Evolutionary conservation across 2,329 filamentous ascomycete genomes (phyloP).

Genomic region (Sporothrix phasma): DNA sequence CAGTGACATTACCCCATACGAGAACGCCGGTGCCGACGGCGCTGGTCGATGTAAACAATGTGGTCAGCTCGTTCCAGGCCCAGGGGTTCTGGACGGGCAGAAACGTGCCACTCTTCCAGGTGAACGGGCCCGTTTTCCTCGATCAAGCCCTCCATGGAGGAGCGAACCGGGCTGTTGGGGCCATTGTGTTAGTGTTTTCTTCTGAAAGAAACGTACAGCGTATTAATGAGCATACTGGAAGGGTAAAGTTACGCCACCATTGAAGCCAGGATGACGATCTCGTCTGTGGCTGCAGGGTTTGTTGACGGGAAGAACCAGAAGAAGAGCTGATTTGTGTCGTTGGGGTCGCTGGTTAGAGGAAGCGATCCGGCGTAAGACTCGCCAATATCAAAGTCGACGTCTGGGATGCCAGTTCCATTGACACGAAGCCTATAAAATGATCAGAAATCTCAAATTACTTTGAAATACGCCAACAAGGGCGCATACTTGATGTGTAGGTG

Average conservation of each 20-base stretch:
- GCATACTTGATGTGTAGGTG: conserved; percentile 18
- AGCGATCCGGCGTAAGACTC: conserved; percentile 56
- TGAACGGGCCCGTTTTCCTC: conserved; percentile 69
- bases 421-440: conserved; percentile 44
- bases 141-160: conserved; percentile 57
- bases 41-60: conserved; percentile 66
- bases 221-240: neutral
- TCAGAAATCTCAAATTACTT: neutral
- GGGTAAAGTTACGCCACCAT: conserved; percentile 36
- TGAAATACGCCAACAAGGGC: neutral
- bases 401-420: conserved; percentile 54
- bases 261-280: conserved; percentile 55
- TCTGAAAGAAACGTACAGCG: neutral
- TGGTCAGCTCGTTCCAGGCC: conserved; percentile 71
- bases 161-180: conserved; percentile 40
- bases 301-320: conserved; percentile 59
- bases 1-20: conserved; percentile 52
- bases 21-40: conserved; percentile 59
- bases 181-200: neutral
- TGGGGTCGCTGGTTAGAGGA: conserved; percentile 41
- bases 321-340: conserved; percentile 42
- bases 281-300: conserved; percentile 40
- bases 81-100: conserved; percentile 56
- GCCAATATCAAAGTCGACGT: conserved; percentile 58
- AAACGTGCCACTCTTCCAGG: conserved; percentile 61